Conservation (phyloP, 371 early-diverging fungal genomes). For the Lichtheimia ornata region DNA sequence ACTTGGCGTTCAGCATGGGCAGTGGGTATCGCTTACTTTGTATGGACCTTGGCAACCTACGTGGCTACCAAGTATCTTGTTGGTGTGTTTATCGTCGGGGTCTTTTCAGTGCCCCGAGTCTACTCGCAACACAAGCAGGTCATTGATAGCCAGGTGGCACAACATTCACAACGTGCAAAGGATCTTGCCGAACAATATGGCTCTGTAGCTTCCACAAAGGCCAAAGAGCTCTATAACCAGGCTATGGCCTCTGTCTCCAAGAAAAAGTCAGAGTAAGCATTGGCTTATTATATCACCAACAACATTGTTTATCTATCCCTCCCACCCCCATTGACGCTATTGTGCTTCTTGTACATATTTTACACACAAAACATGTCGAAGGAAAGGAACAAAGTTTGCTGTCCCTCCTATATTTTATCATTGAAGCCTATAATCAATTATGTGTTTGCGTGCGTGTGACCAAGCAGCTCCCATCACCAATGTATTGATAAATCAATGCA, state of each 20-base stretch:
- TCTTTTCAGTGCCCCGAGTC: slow-evolving; percentile 53
- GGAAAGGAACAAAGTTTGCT: too few species aligned
- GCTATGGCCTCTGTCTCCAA: slow-evolving; percentile 18
- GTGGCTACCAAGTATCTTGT: slow-evolving; percentile 58
- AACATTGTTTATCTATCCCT: too few species aligned
- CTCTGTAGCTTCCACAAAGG: slow-evolving; percentile 30
- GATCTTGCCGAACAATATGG: slow-evolving; percentile 35
- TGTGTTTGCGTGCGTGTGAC: too few species aligned
- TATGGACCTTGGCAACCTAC: slow-evolving; percentile 61
- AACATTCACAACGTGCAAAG: slow-evolving; percentile 32
- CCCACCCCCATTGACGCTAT: too few species aligned
- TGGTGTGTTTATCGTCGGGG: slow-evolving; percentile 44
- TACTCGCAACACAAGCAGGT: slow-evolving; percentile 56
- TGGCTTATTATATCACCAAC: not conserved
- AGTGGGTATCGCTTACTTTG: slow-evolving; percentile 44
- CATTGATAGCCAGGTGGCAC: slow-evolving; percentile 53
- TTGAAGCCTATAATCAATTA: too few species aligned
- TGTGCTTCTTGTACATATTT: not conserved
- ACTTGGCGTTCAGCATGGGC: slow-evolving; percentile 52
- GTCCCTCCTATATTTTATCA: too few species aligned
- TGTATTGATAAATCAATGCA: too few species aligned
- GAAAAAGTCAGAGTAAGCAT: slow-evolving; percentile 8
- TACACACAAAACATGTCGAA: not conserved
- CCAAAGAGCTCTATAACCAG: slow-evolving; percentile 25
- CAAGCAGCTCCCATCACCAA: too few species aligned